phyloP scores from a whole-genome alignment of 495 filamentous ascomycete genomes.

The Penicillium fimorum region DNA sequence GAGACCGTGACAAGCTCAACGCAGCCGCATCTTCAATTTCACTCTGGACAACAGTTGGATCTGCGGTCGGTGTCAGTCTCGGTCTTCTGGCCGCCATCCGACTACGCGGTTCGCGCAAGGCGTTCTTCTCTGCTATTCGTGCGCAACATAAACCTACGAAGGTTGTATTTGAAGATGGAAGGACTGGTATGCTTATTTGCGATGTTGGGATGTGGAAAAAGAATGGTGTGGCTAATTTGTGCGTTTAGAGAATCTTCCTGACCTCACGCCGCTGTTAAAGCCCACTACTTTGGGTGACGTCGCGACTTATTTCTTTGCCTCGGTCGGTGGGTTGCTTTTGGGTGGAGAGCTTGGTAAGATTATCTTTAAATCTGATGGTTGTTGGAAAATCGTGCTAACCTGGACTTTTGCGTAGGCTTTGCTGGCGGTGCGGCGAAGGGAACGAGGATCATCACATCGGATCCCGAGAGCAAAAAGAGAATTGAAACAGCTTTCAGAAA shows the following conservation, averaged over 20 bases:
- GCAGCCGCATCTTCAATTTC: conserved; percentile 52
- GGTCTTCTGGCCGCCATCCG: conserved; percentile 58
- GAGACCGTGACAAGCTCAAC: conserved; percentile 58
- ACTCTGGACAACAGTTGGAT: conserved; percentile 55
- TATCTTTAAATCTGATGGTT: background rate
- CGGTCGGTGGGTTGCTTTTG: conserved; percentile 58
- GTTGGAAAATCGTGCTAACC: background rate
- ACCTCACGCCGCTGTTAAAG: conserved; percentile 55
- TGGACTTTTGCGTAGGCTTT: conserved; percentile 38
- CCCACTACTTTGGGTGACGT: conserved; percentile 59
- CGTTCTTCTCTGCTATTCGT: conserved; percentile 59
- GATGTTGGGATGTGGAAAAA: background rate
- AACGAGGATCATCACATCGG: conserved; percentile 47
- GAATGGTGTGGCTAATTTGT: background rate
- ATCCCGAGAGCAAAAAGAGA: conserved; percentile 53
- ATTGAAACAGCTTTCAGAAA: conserved; percentile 64
- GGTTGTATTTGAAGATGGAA: conserved; percentile 60
- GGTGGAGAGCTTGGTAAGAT: conserved; percentile 58
- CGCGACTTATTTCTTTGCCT: conserved; percentile 62
- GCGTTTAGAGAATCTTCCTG: conserved; percentile 56
- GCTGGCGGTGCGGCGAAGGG: conserved; percentile 54
- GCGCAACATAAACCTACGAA: conserved; percentile 57
- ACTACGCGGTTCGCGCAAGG: conserved; percentile 50
- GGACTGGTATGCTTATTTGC: conserved; percentile 44
- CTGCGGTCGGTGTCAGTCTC: conserved; percentile 57